These are phyloP conservation scores for Hypoxylon intermedium DNA, from an alignment of 495 filamentous ascomycete species.

Conservation along the genomic window DNA sequence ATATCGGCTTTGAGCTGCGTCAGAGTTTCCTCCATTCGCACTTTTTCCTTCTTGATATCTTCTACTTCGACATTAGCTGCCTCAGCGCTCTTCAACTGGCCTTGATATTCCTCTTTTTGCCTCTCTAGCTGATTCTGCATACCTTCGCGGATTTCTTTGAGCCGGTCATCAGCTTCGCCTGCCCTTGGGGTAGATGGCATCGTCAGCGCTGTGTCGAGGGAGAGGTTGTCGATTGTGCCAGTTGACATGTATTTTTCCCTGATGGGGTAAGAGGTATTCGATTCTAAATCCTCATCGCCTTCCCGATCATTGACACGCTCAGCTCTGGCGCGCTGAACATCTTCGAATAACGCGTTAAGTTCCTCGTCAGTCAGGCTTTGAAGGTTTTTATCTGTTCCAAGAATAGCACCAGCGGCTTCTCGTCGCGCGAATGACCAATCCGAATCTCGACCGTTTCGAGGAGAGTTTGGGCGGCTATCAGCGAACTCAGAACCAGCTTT, in stretches of 20 bases:
- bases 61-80: slow-evolving; percentile 79
- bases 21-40: slow-evolving; percentile 84
- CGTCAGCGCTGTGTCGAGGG: slow-evolving; percentile 90
- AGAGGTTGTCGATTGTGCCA: slow-evolving; percentile 95
- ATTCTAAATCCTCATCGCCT: slow-evolving; percentile 87
- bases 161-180: slow-evolving; percentile 72
- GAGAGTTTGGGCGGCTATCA: slow-evolving; percentile 78
- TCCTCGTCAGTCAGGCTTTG: slow-evolving; percentile 90
- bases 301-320: slow-evolving; percentile 78
- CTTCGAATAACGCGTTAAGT: slow-evolving; percentile 91
- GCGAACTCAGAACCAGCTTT: slow-evolving; percentile 71
- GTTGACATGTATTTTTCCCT: slow-evolving; percentile 97
- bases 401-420: slow-evolving; percentile 87
- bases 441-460: slow-evolving; percentile 78
- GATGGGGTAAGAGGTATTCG: slow-evolving; percentile 82
- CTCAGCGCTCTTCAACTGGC: slow-evolving; percentile 79
- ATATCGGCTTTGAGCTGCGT: slow-evolving; percentile 82
- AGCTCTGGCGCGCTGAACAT: slow-evolving; percentile 86
- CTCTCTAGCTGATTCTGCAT: slow-evolving; percentile 89
- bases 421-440: slow-evolving; percentile 96
- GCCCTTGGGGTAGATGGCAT: slow-evolving; percentile 90
- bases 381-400: slow-evolving; percentile 93
- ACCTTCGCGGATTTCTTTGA: slow-evolving; percentile 78
- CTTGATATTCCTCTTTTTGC: slow-evolving; percentile 84
- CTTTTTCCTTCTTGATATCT: slow-evolving; percentile 84